Base-by-base conservation (phyloP, 139 green algal species). In the Raphidocelis subcapitata region DNA sequence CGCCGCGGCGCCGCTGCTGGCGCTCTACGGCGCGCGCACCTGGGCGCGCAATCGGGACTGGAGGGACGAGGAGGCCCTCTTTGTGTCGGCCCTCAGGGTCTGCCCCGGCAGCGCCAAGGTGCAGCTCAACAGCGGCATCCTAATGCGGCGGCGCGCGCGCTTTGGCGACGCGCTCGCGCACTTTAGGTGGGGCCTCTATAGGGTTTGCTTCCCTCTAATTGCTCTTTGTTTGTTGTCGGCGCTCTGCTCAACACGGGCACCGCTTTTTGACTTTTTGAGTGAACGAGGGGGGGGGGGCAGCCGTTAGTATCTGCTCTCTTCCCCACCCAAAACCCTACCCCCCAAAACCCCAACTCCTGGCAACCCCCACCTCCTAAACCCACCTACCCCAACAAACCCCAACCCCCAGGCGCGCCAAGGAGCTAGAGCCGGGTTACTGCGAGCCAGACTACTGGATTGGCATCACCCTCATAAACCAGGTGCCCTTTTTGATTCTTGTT, bases 371-470 rank as follows among this genome's bases (percentile, higher is more conserved):
- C n/a, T n/a, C n/a, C n/a, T n/a, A n/a, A n/a, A n/a, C n/a, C n/a
- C n/a, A n/a, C n/a, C n/a, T n/a, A n/a, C n/a, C n/a, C n/a, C n/a
- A n/a, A n/a, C n/a, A n/a, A n/a, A n/a, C n/a, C n/a, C n/a, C n/a
- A n/a, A n/a, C n/a, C n/a, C n/a, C n/a, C 72, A 72, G 63, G 72
- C 72, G 72, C 52, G 72, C 72, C 1, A 59, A 74, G 24, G 44
- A 72, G 16, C 85, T 92, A 0, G 90, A 94, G 72, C 84, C 88
- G 0, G 62, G 73, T 28, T 95, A 90, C 71, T 95, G 90, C 67
- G 89, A 94, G 73, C 87, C 89, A 0, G 55, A 55, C 47, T 95
- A 93, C 82, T 93, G 90, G 87, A 77, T 89, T 3, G 90, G 84
- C 0, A 55, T 90, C 32, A 90, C 86, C 0, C 73, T 84, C 18